These are phyloP conservation scores for Styphnolobium japonicum DNA, from an alignment of 306 rosid genomes.

Conservation along the genomic window DNA sequence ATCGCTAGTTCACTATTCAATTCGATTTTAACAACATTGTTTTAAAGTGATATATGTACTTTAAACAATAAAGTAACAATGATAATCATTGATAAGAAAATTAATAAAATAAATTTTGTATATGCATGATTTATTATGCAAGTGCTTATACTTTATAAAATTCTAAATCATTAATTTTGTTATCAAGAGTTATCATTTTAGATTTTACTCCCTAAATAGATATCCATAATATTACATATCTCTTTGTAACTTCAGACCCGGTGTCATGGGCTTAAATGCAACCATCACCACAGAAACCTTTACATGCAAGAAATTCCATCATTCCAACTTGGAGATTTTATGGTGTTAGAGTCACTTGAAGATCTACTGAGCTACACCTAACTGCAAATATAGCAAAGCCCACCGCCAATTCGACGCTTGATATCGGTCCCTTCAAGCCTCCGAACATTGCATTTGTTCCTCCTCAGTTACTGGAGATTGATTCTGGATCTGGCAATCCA, in stretches of 20 bases:
- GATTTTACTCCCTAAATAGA: too few relatives aligned
- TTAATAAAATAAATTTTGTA: too few relatives aligned
- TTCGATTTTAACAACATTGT: too few relatives aligned
- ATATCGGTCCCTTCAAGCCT: constrained; percentile 55
- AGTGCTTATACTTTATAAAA: too few relatives aligned
- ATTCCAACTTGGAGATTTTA: constrained; percentile 67
- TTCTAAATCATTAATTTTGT: too few relatives aligned
- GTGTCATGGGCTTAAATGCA: constrained; percentile 67
- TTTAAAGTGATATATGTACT: too few relatives aligned
- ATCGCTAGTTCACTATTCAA: too few relatives aligned
- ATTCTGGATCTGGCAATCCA: constrained; percentile 63
- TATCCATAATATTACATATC: constrained; percentile 27
- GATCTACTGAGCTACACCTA: constrained; percentile 54
- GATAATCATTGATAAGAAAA: too few relatives aligned
- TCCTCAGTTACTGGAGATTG: constrained; percentile 20
- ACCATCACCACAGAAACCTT: constrained; percentile 78
- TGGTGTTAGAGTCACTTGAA: constrained; percentile 45
- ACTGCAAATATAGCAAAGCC: constrained; percentile 45
- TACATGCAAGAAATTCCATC: constrained; percentile 80
- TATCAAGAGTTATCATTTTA: too few relatives aligned
- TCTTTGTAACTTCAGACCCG: constrained; percentile 43
- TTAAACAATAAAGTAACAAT: too few relatives aligned
- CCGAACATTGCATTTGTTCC: constrained; percentile 29
- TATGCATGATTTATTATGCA: too few relatives aligned
- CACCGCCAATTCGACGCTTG: constrained; percentile 53